Evolutionary conservation across 148 eudicot species (phyloP), one percentile per base, ranked within the genome.

Genomic region (Cornus florida): DNA sequence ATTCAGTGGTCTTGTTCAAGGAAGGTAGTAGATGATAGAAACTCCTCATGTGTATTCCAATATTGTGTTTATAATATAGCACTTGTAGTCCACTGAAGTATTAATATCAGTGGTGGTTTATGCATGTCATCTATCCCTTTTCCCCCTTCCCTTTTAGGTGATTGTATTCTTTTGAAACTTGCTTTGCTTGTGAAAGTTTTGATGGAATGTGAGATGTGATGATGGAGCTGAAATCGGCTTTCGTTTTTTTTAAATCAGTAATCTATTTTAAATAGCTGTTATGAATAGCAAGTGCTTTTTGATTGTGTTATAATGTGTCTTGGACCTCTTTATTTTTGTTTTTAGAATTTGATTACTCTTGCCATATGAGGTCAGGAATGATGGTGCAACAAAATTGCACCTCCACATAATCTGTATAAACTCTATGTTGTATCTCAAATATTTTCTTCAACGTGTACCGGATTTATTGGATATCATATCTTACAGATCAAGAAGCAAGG

Each of bases 1-100:
- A 43, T 96, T 96, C 84, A 96, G 99, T 71, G 98, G 97, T 11
- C 98, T 96, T 41, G 97, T 95, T 60, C 97, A 95, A 87, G 99
- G 99, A 75, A 81, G 97, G 85, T 95, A 86, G 79, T 22, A 20
- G 22, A 56, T 32, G 59, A 19, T 3, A 6, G 16, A 9, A 53
- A 48, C 3, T 31, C 6, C 10, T 28, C 14, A 0, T 11, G 13
- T 38, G 6, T 13, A 41, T 64, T 75, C 17, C 22, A 20, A 19
- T 22, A 66, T 75, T 75, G 12, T 39, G 57, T 72, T 65, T 72
- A 56, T 72, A 31, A 22, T 5, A 4, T 5, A 4, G 62, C 35
- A 72, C 64, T 48, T 13, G 17, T 20, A 48, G 13, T 72, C 35
- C 60, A 33, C 71, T 35, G 48, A 11, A 69, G 41, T 31, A 24